Conservation (phyloP, 208 protist species). For the Sergeia podlipaevii region DNA sequence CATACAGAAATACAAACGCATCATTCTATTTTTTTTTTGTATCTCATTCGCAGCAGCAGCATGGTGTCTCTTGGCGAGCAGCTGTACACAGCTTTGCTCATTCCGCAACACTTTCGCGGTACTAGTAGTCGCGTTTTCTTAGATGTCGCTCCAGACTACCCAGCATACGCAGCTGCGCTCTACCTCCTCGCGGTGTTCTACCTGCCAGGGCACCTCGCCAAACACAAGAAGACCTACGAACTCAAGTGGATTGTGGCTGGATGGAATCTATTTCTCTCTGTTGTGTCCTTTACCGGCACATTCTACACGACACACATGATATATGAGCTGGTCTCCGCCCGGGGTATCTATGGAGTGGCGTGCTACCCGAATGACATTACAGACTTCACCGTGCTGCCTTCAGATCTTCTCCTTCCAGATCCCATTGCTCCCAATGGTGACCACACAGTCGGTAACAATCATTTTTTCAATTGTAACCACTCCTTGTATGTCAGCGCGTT, state of each 20-base stretch:
- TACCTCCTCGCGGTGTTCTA: constrained; percentile 23
- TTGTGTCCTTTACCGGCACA: constrained; percentile 26
- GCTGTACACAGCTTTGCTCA: no score
- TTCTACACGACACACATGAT: constrained; percentile 30
- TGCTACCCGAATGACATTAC: constrained; percentile 13
- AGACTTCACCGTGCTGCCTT: no score
- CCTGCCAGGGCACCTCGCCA: constrained; percentile 13
- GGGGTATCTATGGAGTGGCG: constrained; percentile 23
- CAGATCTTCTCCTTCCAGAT: no score
- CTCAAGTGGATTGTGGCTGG: constrained; percentile 7
- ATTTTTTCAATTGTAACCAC: no score
- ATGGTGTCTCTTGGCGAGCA: no score
- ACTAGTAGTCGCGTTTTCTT: constrained; percentile 4
- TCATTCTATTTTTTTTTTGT: no score
- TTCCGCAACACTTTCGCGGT: no score
- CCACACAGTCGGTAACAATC: no score
- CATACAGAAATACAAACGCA: no score
- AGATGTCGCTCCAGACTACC: constrained; percentile 13
- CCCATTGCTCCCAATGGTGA: no score
- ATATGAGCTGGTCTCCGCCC: constrained; percentile 28
- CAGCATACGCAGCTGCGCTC: constrained; percentile 12
- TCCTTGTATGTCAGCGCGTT: no score
- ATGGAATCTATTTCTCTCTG: constrained; percentile 48
- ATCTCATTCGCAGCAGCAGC: no score
- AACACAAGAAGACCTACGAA: constrained; percentile 5